A percentile compares a stretch with the other conserved stretches of the same genome.
These are phyloP conservation scores for Volvox reticuliferus DNA, from an alignment of 139 green algal species.

Conservation along the genomic window DNA sequence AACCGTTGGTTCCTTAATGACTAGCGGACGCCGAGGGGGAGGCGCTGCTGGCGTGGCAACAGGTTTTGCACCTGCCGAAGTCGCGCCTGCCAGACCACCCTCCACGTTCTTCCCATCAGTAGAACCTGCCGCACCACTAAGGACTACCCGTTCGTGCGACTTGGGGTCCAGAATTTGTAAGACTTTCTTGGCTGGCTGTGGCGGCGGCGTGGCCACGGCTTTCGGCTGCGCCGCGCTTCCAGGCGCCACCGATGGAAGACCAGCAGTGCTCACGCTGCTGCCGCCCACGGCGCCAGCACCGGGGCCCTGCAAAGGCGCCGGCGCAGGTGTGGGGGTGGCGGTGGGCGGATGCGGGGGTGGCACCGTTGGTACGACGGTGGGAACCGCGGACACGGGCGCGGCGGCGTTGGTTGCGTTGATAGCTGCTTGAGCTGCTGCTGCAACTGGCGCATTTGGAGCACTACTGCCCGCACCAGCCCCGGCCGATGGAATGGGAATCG, in stretches of 20 bases:
- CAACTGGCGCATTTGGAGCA: conserved; percentile 16
- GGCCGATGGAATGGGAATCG: conserved; percentile 5
- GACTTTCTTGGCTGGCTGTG: not conserved
- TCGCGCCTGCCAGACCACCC: too few species aligned
- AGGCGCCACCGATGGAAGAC: not conserved
- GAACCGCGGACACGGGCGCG: conserved; percentile 11
- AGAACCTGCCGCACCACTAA: not conserved
- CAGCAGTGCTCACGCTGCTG: not conserved
- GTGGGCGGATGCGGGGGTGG: not conserved
- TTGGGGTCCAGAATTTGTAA: conserved; percentile 31
- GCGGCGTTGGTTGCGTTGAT: conserved; percentile 28
- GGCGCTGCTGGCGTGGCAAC: not conserved
- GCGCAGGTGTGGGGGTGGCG: conserved; percentile 2
- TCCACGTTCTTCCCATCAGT: not conserved
- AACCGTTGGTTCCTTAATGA: conserved; percentile 38
- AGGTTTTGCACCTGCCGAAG: not conserved
- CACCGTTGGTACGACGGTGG: not conserved
- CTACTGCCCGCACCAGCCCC: not conserved
- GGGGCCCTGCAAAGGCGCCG: not conserved
- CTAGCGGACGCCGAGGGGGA: conserved; percentile 14
- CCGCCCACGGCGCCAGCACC: conserved; percentile 6
- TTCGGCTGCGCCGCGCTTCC: not conserved
- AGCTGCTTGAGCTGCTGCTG: conserved; percentile 24
- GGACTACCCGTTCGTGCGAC: conserved; percentile 19
- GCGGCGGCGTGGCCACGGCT: not conserved